A percentile compares a stretch with the other conserved stretches of the same genome.
These are phyloP conservation scores for Geotrichum restrictum DNA, from an alignment of 1,139 yeast species.

Conservation along the genomic window DNA sequence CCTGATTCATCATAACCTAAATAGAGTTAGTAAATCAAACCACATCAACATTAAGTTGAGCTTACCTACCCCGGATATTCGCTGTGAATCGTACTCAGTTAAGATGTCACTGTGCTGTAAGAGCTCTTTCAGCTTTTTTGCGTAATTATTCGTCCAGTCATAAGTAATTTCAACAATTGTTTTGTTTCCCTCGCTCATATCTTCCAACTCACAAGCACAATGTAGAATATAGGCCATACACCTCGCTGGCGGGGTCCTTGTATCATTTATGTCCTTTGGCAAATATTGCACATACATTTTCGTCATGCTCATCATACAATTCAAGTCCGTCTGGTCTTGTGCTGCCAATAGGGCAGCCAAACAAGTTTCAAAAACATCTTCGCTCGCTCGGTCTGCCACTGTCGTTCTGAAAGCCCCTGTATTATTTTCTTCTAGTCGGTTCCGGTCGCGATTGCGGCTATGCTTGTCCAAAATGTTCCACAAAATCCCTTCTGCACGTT, in stretches of 20 bases:
- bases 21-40: background rate
- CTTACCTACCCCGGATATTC: slow-evolving; percentile 22
- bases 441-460: background rate
- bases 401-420: background rate
- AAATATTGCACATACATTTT: background rate
- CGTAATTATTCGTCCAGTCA: slow-evolving; percentile 15
- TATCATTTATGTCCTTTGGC: background rate
- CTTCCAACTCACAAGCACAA: slow-evolving; percentile 21
- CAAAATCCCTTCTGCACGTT: slow-evolving; percentile 10
- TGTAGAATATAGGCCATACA: slow-evolving; percentile 26
- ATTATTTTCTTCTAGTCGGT: background rate
- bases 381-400: background rate
- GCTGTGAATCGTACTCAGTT: slow-evolving; percentile 21
- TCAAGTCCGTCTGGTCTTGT: slow-evolving; percentile 2
- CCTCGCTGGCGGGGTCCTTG: slow-evolving; percentile 1
- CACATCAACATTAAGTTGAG: background rate
- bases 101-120: slow-evolving; percentile 23
- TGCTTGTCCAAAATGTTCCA: slow-evolving; percentile 6
- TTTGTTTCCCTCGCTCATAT: slow-evolving; percentile 10
- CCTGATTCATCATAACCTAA: background rate
- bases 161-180: slow-evolving; percentile 10
- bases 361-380: slow-evolving; percentile 10
- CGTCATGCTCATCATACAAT: slow-evolving; percentile 4
- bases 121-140: slow-evolving; percentile 12
- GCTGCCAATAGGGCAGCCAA: slow-evolving; percentile 4